Evolutionary conservation across 2,329 filamentous ascomycete genomes (phyloP), one percentile per base, ranked within the genome.

Genomic region (Sarocladium strictum): DNA sequence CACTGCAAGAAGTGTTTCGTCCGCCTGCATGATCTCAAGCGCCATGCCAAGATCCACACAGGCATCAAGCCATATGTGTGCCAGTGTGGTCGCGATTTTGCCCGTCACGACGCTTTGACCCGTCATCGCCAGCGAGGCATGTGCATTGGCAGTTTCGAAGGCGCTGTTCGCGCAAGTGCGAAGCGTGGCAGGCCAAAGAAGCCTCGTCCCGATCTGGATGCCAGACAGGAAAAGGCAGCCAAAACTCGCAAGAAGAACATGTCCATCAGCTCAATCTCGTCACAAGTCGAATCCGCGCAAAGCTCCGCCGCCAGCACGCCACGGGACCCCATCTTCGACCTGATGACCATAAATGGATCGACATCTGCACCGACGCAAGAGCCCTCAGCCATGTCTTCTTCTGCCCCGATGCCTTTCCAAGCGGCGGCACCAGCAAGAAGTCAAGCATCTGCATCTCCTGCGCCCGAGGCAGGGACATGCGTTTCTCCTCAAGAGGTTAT

Each of bases 41-140:
- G 94, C 57, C 94, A 99, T 67, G 88, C 92, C 61, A 97, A 97
- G 74, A 99, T 97, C 56, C 94, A 99, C 72, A 96, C 90, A 1
- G 92, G 92, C 51, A 87, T 95, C 72, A 97, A 97, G 75, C 91
- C 93, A 3, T 96, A 97, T 68, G 88, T 90, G 45, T 99, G 94
- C 72, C 85, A 90, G 59, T 99, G 94, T 67, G 91, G 93, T 55
- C 95, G 95, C 70, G 90, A 87, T 61, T 99, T 99, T 68, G 93
- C 93, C 32, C 85, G 94, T 55, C 93, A 97, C 65, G 94, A 99
- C 68, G 94, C 94, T 15, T 80, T 99, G 53, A 97, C 94, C 21
- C 84, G 94, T 55, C 94, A 99, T 68, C 85, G 92, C 54, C 94
- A 97, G 70, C 86, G 94, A 38, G 94, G 93, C 54, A 96, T 97